A percentile compares a stretch with the other conserved stretches of the same genome.
These are phyloP conservation scores for Aspergillus cejpii DNA, from an alignment of 2,329 filamentous ascomycete genomes.

Conservation along the genomic window DNA sequence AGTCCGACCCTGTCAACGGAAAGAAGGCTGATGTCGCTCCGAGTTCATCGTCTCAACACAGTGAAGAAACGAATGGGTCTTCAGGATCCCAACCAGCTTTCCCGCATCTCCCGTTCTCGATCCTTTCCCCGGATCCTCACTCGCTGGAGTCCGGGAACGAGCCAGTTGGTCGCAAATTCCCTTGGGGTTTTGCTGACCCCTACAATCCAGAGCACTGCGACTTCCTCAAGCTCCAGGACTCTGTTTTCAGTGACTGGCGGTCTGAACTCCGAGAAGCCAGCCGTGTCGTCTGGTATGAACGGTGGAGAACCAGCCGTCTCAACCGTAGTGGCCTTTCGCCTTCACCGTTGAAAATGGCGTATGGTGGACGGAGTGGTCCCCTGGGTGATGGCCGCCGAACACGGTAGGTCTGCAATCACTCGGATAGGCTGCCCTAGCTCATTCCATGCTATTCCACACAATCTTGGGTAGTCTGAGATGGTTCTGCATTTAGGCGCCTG, in stretches of 20 bases:
- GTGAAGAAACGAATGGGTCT: constrained; percentile 46
- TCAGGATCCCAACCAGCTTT: constrained; percentile 33
- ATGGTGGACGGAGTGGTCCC: constrained; percentile 28
- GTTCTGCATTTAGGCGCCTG: neutral
- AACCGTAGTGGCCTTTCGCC: constrained; percentile 27
- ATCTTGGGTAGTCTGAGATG: neutral
- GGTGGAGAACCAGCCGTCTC: constrained; percentile 66
- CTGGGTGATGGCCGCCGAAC: constrained; percentile 20
- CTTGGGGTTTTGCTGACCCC: constrained; percentile 95
- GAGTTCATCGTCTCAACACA: constrained; percentile 29
- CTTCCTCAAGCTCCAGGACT: constrained; percentile 81
- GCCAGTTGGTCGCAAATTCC: constrained; percentile 73
- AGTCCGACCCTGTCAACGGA: constrained; percentile 14
- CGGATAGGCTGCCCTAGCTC: too few relatives aligned
- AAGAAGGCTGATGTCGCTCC: constrained; percentile 20
- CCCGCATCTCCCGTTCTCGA: constrained; percentile 78
- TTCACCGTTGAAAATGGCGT: constrained; percentile 20
- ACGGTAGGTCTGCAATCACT: too few relatives aligned
- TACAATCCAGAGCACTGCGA: constrained; percentile 90
- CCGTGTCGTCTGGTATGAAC: constrained; percentile 89
- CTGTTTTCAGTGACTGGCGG: constrained; percentile 90
- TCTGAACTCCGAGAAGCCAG: constrained; percentile 83
- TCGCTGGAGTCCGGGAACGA: constrained; percentile 47
- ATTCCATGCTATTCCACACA: neutral
- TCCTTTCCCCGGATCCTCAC: constrained; percentile 90